Evolutionary conservation across 306 rosid species (phyloP), one percentile per base, ranked within the genome.

Genomic region (Crotalaria pallida): DNA sequence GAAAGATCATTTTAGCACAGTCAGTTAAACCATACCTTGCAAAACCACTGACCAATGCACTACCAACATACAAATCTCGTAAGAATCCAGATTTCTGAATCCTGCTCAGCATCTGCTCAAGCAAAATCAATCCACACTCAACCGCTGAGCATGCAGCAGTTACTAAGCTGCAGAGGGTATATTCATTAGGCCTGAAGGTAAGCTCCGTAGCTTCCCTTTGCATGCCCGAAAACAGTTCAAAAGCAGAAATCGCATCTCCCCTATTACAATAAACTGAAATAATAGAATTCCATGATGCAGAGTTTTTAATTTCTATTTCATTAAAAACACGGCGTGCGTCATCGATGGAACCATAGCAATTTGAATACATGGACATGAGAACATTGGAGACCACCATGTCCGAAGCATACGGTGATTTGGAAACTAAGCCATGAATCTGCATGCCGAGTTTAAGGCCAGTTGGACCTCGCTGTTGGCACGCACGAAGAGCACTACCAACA

Each of bases 1-100:
- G 79, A 70, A 88, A 89, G 58, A 92, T 79, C 67, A 80, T 59
- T 62, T 82, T 85, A 50, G 98, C 89, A 65, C 63, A 73, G 68
- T 74, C 75, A 55, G 71, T 76, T 21, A 78, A 81, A 47, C 96
- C 96, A 55, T 70, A 74, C 75, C 83, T 85, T 0, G 96, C 88
- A 83, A 88, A 86, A 6, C 96, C 96, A 65, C 89, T 92, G 34
- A 89, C 89, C 60, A 92, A 76, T 58, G 98, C 96, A 85, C 96
- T 92, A 34, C 96, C 96, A 3, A 89, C 96, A 61, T 88, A 92
- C 53, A 92, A 67, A 82, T 85, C 92, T 65, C 67, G 83, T 19
- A 75, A 67, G 48, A 72, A 77, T 65, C 98, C 95, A 10, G 89
- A 81, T 76, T 86, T 92, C 23, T 71, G 83, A 41, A 89, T 85